phyloP scores from a whole-genome alignment of 306 rosid genomes.

The Cicer judaicum region DNA sequence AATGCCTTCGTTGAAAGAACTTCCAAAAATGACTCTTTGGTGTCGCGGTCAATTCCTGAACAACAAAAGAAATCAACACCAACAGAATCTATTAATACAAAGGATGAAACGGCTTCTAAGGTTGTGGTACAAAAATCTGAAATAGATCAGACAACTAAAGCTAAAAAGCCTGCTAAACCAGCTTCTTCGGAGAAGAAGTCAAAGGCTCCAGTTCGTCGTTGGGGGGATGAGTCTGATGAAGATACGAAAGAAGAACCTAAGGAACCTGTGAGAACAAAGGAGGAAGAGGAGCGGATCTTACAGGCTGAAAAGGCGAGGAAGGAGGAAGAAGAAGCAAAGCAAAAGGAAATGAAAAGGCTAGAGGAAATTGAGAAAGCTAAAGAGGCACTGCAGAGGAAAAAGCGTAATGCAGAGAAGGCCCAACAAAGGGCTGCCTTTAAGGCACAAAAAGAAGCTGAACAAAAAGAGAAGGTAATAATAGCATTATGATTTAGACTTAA shows the following conservation, averaged over 20 bases:
- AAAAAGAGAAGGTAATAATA: constrained; percentile 80
- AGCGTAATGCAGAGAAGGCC: constrained; percentile 72
- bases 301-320: constrained; percentile 73
- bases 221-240: constrained; percentile 58
- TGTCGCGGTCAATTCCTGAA: constrained; percentile 49
- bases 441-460: constrained; percentile 86
- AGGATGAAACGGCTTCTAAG: constrained; percentile 49
- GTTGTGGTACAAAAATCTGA: constrained; percentile 50
- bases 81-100: constrained; percentile 46
- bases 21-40: constrained; percentile 46
- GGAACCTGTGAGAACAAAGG: constrained; percentile 61
- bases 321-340: constrained; percentile 67
- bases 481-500: constrained; percentile 4
- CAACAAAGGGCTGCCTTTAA: constrained; percentile 70
- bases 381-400: constrained; percentile 80
- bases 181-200: constrained; percentile 48
- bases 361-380: constrained; percentile 84
- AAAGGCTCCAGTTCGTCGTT: constrained; percentile 44
- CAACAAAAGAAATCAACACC: constrained; percentile 51
- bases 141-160: constrained; percentile 43
- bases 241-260: constrained; percentile 50
- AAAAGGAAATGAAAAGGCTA: constrained; percentile 71
- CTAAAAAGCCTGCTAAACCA: constrained; percentile 52
- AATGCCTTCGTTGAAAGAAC: constrained; percentile 46
- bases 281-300: constrained; percentile 70